phyloP scores from a whole-genome alignment of 306 rosid genomes.

The Cicer pinnatifidum region DNA sequence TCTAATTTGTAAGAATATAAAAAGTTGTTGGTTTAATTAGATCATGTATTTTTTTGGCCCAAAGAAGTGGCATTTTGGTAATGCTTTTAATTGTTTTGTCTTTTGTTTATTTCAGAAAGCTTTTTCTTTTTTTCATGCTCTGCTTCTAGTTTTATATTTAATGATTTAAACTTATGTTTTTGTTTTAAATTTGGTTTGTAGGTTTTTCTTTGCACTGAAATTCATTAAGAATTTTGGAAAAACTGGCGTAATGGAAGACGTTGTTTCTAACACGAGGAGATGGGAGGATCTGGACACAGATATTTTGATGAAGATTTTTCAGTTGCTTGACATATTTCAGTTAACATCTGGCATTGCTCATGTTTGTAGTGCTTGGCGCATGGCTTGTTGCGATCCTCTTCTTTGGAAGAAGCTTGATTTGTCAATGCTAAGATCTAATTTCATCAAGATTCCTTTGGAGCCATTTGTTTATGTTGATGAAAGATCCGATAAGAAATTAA shows the following conservation, averaged over 20 bases:
- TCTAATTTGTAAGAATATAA: background rate
- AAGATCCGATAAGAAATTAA: conserved; percentile 59
- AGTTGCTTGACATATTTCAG: conserved; percentile 62
- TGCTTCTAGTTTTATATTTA: conserved; percentile 29
- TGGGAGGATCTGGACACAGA: conserved; percentile 80
- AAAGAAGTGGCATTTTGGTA: background rate
- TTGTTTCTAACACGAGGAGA: conserved; percentile 45
- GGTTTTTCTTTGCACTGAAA: conserved; percentile 41
- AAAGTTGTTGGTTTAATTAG: background rate
- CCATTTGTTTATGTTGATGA: conserved; percentile 75
- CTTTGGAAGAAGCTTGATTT: conserved; percentile 81
- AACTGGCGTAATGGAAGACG: conserved; percentile 61
- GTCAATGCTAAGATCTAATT: conserved; percentile 69
- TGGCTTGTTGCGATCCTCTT: conserved; percentile 72
- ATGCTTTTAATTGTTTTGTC: conserved; percentile 13
- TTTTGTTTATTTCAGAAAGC: conserved; percentile 4
- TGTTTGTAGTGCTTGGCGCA: conserved; percentile 75
- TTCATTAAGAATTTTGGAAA: conserved; percentile 45
- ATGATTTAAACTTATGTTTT: conserved; percentile 21
- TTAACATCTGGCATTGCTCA: conserved; percentile 71
- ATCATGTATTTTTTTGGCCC: background rate
- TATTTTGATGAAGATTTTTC: conserved; percentile 74
- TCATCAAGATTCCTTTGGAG: conserved; percentile 76
- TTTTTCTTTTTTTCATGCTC: background rate
- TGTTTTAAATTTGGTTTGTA: conserved; percentile 38